Conservation (phyloP, 306 rosid species). For the Sindora glabra region DNA sequence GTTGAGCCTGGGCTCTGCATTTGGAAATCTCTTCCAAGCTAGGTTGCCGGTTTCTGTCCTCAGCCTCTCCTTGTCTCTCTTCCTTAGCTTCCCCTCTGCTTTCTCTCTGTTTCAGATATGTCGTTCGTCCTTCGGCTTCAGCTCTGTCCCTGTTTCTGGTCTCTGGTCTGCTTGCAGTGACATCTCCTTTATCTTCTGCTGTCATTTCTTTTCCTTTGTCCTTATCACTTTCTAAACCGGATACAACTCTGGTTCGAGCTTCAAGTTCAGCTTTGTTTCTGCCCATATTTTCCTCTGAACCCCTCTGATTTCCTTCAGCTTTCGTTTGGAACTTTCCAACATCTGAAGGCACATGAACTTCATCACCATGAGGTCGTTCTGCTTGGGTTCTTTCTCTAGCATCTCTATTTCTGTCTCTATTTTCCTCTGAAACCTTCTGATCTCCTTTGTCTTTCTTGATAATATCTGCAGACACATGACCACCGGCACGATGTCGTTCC, state of each 20-base stretch:
- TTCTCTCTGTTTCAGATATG: no score
- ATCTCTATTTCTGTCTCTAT: slow-evolving; percentile 6
- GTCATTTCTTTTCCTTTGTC: neutral
- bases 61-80: neutral
- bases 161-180: neutral
- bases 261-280: neutral
- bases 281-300: neutral
- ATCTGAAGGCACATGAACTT: neutral
- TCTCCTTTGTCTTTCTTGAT: slow-evolving; percentile 12
- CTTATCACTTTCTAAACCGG: neutral
- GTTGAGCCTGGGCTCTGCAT: slow-evolving; percentile 33
- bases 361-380: neutral
- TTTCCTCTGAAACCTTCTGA: neutral
- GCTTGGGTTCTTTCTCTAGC: neutral
- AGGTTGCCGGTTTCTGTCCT: neutral
- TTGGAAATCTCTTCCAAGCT: slow-evolving; percentile 37
- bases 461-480: neutral
- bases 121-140: neutral
- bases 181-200: neutral
- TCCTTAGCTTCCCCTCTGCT: neutral
- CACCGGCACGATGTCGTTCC: neutral
- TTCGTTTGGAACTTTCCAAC: slow-evolving; percentile 17
- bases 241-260: slow-evolving; percentile 4
- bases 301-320: slow-evolving; percentile 6
- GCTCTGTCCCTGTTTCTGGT: neutral